These are phyloP conservation scores for Saturnispora sekii DNA, from an alignment of 805 yeast genomes.

Conservation along the genomic window DNA sequence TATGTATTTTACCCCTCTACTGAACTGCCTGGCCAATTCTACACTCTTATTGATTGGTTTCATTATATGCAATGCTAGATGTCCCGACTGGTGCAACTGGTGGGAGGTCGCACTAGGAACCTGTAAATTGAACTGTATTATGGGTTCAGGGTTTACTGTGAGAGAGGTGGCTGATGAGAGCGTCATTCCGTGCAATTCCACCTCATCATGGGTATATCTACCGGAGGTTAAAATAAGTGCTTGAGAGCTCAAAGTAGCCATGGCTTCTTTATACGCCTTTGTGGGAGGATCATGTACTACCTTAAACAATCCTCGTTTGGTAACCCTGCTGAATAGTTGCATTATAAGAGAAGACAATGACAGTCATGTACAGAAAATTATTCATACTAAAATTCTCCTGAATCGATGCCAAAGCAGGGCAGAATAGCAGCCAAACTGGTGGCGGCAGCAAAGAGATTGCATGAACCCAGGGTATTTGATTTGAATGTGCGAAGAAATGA, in stretches of 20 bases:
- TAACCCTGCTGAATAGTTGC: not conserved
- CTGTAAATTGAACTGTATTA: conserved; percentile 79
- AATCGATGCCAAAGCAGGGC: not conserved
- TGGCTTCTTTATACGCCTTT: conserved; percentile 24
- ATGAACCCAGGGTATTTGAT: not conserved
- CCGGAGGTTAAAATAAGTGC: conserved; percentile 54
- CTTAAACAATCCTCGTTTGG: conserved; percentile 9
- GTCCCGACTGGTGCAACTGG: conserved; percentile 44
- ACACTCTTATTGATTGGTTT: conserved; percentile 51
- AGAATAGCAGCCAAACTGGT: not conserved
- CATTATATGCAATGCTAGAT: conserved; percentile 68
- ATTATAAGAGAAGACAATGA: not conserved
- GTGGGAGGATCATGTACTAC: conserved; percentile 18
- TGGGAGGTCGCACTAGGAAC: conserved; percentile 75
- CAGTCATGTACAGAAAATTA: not conserved
- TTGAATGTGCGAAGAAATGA: not conserved
- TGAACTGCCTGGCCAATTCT: conserved; percentile 54
- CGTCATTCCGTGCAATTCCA: conserved; percentile 60
- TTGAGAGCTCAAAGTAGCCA: conserved; percentile 29
- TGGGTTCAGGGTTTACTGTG: conserved; percentile 66
- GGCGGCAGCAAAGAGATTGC: not conserved
- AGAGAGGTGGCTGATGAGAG: conserved; percentile 79
- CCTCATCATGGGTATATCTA: conserved; percentile 13
- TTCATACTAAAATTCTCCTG: too few species aligned
- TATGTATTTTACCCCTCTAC: conserved; percentile 44